Percentiles rank a stretch among this genome's conserved stretches.
phyloP scores from a whole-genome alignment of 2,329 filamentous ascomycete species.

The Penicillium decumbens region DNA sequence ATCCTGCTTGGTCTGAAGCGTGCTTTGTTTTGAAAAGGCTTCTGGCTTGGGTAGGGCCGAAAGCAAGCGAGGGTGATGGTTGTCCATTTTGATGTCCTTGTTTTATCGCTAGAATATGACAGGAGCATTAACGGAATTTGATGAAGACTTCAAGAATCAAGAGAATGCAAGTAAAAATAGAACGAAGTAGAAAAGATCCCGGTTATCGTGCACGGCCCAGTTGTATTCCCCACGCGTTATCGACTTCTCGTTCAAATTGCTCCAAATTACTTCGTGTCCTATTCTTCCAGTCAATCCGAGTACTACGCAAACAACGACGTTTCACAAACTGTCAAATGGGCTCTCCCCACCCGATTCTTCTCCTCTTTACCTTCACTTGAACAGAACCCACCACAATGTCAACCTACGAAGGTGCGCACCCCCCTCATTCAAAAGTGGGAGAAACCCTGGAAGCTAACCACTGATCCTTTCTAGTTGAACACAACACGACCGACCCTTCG shows the following conservation, averaged over 20 bases:
- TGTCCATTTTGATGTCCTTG: no score
- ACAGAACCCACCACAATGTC: slow-evolving; percentile 31
- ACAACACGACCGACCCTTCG: slow-evolving; percentile 37
- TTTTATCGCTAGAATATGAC: no score
- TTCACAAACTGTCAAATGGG: slow-evolving; percentile 11
- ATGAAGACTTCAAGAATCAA: no score
- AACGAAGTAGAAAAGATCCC: no score
- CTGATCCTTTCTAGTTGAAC: slow-evolving; percentile 34
- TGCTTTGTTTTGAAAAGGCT: no score
- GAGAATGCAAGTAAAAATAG: no score
- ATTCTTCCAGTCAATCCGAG: slow-evolving; percentile 1
- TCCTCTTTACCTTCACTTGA: slow-evolving; percentile 5
- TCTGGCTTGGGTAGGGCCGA: no score
- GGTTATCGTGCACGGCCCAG: no score
- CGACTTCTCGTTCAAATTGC: slow-evolving; percentile 1
- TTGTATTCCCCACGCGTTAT: slow-evolving; percentile 15
- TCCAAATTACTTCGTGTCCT: neutral
- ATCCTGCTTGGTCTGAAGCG: no score
- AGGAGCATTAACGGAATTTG: no score
- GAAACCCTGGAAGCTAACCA: slow-evolving; percentile 2
- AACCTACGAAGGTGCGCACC: slow-evolving; percentile 39
- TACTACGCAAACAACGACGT: slow-evolving; percentile 6
- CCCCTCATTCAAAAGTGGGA: neutral
- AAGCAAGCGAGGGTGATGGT: no score
- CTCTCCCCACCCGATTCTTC: slow-evolving; percentile 5